Percentiles rank a stretch among this genome's conserved stretches.
Conservation (phyloP, 169 alveolate species). For the Plasmodium relictum region DNA sequence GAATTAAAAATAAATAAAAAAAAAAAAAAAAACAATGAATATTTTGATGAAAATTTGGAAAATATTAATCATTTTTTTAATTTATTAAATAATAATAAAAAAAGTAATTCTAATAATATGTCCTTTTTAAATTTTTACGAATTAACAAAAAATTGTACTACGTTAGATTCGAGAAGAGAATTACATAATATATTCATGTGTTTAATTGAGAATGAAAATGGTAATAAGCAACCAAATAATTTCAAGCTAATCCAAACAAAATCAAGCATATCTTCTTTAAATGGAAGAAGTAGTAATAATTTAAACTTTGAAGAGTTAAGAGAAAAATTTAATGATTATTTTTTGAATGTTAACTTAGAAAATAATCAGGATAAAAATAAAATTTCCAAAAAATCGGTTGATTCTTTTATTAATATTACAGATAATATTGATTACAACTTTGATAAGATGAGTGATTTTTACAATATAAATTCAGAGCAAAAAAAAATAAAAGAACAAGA, state of each 20-base stretch:
- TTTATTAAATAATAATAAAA: conserved; percentile 31
- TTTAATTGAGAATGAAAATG: conserved; percentile 36
- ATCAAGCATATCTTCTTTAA: conserved; percentile 23
- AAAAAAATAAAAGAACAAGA: conserved; percentile 4
- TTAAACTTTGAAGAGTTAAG: conserved; percentile 41
- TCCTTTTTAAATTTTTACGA: conserved; percentile 47
- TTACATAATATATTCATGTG: conserved; percentile 36
- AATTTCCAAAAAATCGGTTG: conserved; percentile 1
- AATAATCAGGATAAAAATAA: conserved; percentile 8
- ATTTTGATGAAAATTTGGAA: conserved; percentile 37
- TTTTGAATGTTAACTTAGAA: conserved; percentile 23
- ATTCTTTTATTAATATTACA: conserved; percentile 8
- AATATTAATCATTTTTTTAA: conserved; percentile 10
- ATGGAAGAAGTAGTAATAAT: conserved; percentile 7
- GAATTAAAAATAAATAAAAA: conserved; percentile 29
- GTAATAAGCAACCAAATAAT: conserved; percentile 16
- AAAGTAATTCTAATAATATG: conserved; percentile 21
- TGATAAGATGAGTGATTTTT: conserved; percentile 35
- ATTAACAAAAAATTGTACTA: conserved; percentile 32
- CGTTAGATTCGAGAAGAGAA: conserved; percentile 52
- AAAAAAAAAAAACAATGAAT: conserved; percentile 10
- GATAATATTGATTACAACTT: conserved; percentile 48
- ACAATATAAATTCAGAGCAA: conserved; percentile 17
- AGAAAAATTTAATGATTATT: conserved; percentile 49
- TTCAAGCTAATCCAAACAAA: conserved; percentile 33